Evolutionary conservation across 371 early-diverging fungal species (phyloP).

Genomic region (Lichtheimia corymbifera): DNA sequence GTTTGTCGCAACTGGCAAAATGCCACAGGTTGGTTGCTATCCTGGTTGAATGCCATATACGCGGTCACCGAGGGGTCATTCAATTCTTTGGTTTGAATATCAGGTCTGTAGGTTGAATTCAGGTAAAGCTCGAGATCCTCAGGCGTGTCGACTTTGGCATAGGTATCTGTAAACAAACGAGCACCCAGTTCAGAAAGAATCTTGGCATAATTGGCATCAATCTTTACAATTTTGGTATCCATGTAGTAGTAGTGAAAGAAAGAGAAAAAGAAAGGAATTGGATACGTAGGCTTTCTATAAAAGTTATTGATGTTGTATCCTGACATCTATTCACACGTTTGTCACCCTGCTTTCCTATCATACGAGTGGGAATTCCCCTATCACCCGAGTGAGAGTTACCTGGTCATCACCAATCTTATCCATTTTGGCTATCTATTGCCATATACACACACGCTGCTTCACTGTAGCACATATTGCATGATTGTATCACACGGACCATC

Average conservation of each 20-base stretch:
- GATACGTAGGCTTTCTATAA: no score
- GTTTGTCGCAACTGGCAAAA: slow-evolving; percentile 24
- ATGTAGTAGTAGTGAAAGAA: neutral
- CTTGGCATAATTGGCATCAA: slow-evolving; percentile 13
- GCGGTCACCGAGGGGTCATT: slow-evolving; percentile 19
- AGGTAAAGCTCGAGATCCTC: slow-evolving; percentile 21
- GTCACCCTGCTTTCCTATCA: no score
- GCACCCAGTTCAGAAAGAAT: slow-evolving; percentile 17
- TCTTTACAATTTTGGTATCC: slow-evolving; percentile 12
- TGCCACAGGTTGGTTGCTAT: slow-evolving; percentile 15
- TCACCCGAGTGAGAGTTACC: no score
- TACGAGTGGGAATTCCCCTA: no score
- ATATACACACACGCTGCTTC: no score
- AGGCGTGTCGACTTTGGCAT: slow-evolving; percentile 11
- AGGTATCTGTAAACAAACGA: slow-evolving; percentile 21
- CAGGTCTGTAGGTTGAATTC: slow-evolving; percentile 14
- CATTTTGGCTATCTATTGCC: no score
- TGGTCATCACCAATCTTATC: no score
- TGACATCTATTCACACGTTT: no score
- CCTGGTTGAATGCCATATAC: slow-evolving; percentile 19
- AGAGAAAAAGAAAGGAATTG: no score
- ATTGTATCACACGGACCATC: no score
- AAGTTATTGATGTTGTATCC: no score
- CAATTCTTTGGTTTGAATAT: slow-evolving; percentile 22
- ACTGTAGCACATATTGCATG: no score